Conservation (phyloP, 257 asterid species). For the Solanum chiquidenum region DNA sequence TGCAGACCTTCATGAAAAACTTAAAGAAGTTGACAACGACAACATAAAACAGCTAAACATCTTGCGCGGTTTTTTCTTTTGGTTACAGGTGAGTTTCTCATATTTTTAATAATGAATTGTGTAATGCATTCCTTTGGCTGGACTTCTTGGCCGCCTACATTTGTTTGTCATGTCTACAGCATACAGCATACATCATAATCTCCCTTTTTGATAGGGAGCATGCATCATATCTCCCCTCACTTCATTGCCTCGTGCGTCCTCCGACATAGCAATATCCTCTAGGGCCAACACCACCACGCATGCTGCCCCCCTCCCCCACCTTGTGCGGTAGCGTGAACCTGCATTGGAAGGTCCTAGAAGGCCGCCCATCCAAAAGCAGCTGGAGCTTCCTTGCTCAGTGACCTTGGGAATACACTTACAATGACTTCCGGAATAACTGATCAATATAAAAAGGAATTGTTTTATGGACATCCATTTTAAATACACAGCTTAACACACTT, state of each 20-base stretch:
- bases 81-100: slow-evolving; percentile 3
- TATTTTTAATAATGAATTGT: background rate
- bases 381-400: background rate
- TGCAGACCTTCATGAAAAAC: background rate
- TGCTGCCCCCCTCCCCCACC: background rate
- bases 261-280: background rate
- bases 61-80: background rate
- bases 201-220: background rate
- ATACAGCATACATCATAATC: background rate
- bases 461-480: background rate
- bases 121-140: background rate
- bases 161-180: background rate
- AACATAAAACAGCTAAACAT: background rate
- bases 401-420: background rate
- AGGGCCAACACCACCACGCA: background rate
- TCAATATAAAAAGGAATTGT: background rate
- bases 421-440: background rate
- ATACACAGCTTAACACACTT: background rate
- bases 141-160: background rate
- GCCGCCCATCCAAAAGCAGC: background rate
- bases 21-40: background rate
- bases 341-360: background rate
- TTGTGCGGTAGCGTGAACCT: background rate
- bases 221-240: background rate
- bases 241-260: background rate